Conservation (phyloP, 495 filamentous ascomycete genomes). For the Hypoxylon rickii region DNA sequence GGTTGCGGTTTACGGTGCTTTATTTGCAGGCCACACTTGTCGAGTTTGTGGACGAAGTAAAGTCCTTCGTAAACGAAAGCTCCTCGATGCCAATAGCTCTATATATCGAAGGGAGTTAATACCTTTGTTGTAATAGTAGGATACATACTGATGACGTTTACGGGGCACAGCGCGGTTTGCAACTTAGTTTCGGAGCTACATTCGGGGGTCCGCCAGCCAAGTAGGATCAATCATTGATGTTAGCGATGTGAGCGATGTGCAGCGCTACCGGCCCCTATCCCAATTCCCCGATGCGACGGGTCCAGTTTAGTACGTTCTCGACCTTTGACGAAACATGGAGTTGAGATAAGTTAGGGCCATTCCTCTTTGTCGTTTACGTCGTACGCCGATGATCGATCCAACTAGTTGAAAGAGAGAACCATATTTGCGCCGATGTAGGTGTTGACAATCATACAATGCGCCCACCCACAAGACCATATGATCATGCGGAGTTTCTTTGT, state of each 20-base stretch:
- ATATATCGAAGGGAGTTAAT: background rate
- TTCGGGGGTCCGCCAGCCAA: constrained; percentile 18
- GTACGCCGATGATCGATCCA: background rate
- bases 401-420: background rate
- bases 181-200: constrained; percentile 11
- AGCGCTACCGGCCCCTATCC: constrained; percentile 14
- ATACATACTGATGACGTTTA: constrained; percentile 8
- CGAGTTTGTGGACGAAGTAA: too few relatives aligned
- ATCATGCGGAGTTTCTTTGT: constrained; percentile 22
- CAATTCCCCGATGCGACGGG: background rate
- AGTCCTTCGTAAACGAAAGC: background rate
- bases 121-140: background rate
- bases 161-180: constrained; percentile 2
- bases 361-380: constrained; percentile 1
- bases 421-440: constrained; percentile 1
- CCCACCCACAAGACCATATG: constrained; percentile 6
- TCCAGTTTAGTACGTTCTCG: constrained; percentile 6
- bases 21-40: background rate
- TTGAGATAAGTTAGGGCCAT: background rate
- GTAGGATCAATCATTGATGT: too few relatives aligned
- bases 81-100: background rate
- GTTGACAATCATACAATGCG: constrained; percentile 9
- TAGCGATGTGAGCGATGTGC: constrained; percentile 2
- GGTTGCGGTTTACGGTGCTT: background rate
- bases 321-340: constrained; percentile 2